Evolutionary conservation across 345 rosid genomes (phyloP).

Genomic region (Lumnitzera littorea): DNA sequence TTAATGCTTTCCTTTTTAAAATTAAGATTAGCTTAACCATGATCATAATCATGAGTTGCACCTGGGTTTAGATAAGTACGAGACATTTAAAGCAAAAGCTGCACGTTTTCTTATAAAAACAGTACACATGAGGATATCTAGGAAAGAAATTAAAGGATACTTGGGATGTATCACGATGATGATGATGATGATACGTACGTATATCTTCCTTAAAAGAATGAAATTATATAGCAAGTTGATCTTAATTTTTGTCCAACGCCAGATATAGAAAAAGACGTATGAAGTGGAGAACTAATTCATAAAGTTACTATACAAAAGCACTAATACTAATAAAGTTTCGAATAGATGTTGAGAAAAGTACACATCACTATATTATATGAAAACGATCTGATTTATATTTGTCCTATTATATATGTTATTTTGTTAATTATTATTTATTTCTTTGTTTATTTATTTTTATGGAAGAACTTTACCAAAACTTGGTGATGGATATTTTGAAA

Average conservation of each 20-base stretch:
- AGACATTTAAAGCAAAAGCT: conserved; percentile 2
- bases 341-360: not conserved
- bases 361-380: too few relatives aligned
- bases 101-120: conserved; percentile 1
- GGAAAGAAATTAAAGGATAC: conserved; percentile 2
- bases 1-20: not conserved
- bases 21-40: not conserved
- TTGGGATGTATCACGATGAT: not conserved
- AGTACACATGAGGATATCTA: not conserved
- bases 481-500: not conserved
- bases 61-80: conserved; percentile 1
- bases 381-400: too few relatives aligned
- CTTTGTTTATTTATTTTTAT: not conserved
- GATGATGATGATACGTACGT: not conserved
- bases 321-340: conserved; percentile 3
- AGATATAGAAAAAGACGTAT: conserved; percentile 6
- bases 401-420: not conserved
- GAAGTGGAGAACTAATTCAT: conserved; percentile 12
- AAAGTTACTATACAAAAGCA: conserved; percentile 5
- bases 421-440: not conserved
- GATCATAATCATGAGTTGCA: conserved; percentile 6
- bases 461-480: conserved; percentile 33
- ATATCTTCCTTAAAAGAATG: not conserved
- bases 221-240: conserved; percentile 4
- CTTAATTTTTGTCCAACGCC: not conserved